Conservation (phyloP, 1,139 yeast species). For the Taphrina wiesneri region DNA sequence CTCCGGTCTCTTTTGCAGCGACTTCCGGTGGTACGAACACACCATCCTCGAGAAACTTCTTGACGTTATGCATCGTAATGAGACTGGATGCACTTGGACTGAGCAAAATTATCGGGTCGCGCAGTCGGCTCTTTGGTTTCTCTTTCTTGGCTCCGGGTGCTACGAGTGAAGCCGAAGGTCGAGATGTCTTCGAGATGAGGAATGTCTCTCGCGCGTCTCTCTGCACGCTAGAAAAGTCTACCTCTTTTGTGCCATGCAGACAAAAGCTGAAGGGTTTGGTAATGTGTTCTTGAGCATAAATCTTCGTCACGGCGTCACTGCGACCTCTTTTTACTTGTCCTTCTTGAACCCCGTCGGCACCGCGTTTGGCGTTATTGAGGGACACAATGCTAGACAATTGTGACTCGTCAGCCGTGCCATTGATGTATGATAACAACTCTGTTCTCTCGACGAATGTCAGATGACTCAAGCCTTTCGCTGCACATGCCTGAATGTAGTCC, state of each 20-base stretch:
- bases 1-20: slow-evolving; percentile 38
- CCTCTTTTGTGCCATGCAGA: slow-evolving; percentile 67
- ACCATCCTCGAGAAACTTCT: slow-evolving; percentile 78
- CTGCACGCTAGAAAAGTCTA: slow-evolving; percentile 41
- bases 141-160: slow-evolving; percentile 15
- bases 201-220: slow-evolving; percentile 40
- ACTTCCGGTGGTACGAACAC: slow-evolving; percentile 62
- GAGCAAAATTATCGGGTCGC: slow-evolving; percentile 85
- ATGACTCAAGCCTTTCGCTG: slow-evolving; percentile 62
- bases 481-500: slow-evolving; percentile 76
- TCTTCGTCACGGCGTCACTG: slow-evolving; percentile 42
- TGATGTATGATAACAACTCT: slow-evolving; percentile 50
- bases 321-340: slow-evolving; percentile 34
- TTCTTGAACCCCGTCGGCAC: slow-evolving; percentile 34
- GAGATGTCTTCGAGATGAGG: slow-evolving; percentile 28
- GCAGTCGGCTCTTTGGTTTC: slow-evolving; percentile 42
- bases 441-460: slow-evolving; percentile 84
- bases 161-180: slow-evolving; percentile 21
- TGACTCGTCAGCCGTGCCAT: slow-evolving; percentile 14
- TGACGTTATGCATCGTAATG: slow-evolving; percentile 75
- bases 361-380: neutral
- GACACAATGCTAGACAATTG: slow-evolving; percentile 5
- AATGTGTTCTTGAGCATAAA: slow-evolving; percentile 46
- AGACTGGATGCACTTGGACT: slow-evolving; percentile 95
- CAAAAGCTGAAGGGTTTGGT: slow-evolving; percentile 77